phyloP scores from a whole-genome alignment of 257 asterid species.

The Petunia secreta region DNA sequence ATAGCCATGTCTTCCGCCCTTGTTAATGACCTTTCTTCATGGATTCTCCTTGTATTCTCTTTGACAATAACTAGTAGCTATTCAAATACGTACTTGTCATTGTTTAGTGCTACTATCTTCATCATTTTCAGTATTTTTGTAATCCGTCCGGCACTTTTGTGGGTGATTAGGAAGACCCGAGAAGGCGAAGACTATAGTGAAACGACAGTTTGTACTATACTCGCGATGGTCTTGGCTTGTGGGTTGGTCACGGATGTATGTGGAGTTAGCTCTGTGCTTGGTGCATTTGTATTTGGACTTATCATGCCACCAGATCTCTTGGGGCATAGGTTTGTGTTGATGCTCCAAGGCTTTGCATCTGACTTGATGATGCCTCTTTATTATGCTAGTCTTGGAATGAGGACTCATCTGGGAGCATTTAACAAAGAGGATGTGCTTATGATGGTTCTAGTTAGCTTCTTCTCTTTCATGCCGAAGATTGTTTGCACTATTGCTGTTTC shows the following conservation, averaged over 20 bases:
- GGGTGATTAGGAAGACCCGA: constrained; percentile 32
- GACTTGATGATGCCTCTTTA: constrained; percentile 31
- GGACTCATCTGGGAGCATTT: constrained; percentile 16
- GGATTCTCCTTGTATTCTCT: constrained; percentile 29
- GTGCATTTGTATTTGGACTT: constrained; percentile 42
- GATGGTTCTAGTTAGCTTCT: constrained; percentile 15
- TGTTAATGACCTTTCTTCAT: constrained; percentile 27
- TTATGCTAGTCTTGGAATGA: constrained; percentile 29
- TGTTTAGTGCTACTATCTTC: constrained; percentile 17
- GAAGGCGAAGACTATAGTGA: constrained; percentile 35
- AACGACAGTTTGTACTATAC: constrained; percentile 29
- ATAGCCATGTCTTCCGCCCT: constrained; percentile 34
- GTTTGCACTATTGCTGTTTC: constrained; percentile 28
- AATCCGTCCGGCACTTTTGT: constrained; percentile 31
- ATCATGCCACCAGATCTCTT: constrained; percentile 33
- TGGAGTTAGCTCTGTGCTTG: constrained; percentile 38
- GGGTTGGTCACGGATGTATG: constrained; percentile 32
- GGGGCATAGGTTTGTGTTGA: constrained; percentile 29
- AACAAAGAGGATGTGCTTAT: neutral
- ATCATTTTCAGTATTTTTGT: constrained; percentile 8
- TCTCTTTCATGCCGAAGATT: constrained; percentile 30
- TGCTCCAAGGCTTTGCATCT: constrained; percentile 35
- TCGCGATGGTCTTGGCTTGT: constrained; percentile 34
- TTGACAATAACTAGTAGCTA: constrained; percentile 23
- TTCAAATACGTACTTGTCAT: neutral